These are phyloP conservation scores for Excoecaria agallocha DNA, from an alignment of 345 rosid species.

Conservation along the genomic window DNA sequence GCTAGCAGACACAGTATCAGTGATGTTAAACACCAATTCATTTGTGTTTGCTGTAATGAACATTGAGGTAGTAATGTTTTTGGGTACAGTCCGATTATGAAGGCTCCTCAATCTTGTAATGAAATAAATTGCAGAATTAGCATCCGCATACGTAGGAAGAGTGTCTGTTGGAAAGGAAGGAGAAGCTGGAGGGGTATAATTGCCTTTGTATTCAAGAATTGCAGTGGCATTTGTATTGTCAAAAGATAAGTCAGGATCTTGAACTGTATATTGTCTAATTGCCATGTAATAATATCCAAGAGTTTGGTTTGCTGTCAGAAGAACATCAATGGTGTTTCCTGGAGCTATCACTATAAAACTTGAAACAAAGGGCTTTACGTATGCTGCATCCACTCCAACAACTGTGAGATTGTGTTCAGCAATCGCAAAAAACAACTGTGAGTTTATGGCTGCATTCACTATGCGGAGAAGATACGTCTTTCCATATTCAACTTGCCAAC, in stretches of 20 bases:
- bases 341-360: conserved; percentile 61
- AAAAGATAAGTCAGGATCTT: conserved; percentile 21
- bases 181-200: conserved; percentile 20
- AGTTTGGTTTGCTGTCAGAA: conserved; percentile 64
- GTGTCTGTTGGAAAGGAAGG: conserved; percentile 22
- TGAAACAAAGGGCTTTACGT: conserved; percentile 24
- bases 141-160: conserved; percentile 26
- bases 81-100: conserved; percentile 17
- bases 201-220: conserved; percentile 55
- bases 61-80: conserved; percentile 9
- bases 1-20: conserved; percentile 28
- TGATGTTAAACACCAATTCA: not conserved
- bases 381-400: conserved; percentile 37
- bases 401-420: conserved; percentile 34
- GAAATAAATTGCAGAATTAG: conserved; percentile 20
- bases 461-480: conserved; percentile 39
- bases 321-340: conserved; percentile 73
- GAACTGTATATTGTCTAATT: conserved; percentile 16
- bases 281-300: conserved; percentile 79
- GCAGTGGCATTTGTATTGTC: conserved; percentile 87
- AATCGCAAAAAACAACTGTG: conserved; percentile 30
- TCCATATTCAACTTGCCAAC: conserved; percentile 20
- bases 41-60: not conserved
- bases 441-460: conserved; percentile 31
- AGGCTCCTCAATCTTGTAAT: not conserved